A percentile compares a stretch with the other conserved stretches of the same genome.
Conservation (phyloP, 305 asterid genomes). For the Rubia tinctorum region DNA sequence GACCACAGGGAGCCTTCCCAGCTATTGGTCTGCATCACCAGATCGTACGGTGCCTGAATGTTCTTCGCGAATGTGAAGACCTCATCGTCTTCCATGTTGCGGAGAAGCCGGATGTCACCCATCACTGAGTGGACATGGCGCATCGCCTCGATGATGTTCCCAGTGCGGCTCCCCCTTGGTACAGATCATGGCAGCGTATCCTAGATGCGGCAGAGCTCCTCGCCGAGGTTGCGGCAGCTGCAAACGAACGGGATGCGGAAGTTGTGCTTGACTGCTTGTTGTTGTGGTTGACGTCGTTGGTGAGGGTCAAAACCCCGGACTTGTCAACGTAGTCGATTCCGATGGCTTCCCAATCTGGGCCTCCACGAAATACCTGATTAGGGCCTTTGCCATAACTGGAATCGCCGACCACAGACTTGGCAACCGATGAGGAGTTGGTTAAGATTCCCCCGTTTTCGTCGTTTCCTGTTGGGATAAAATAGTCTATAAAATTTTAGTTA, state of each 20-base stretch:
- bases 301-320: conserved; percentile 83
- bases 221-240: conserved; percentile 97
- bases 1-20: conserved; percentile 90
- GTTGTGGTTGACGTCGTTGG: conserved; percentile 87
- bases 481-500: too few species aligned
- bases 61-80: conserved; percentile 89
- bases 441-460: too few species aligned
- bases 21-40: conserved; percentile 96
- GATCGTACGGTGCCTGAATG: conserved; percentile 75
- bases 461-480: too few species aligned
- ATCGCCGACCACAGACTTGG: conserved; percentile 28
- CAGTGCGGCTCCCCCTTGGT: conserved; percentile 51
- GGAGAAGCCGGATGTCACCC: conserved; percentile 86
- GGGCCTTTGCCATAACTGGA: conserved; percentile 99
- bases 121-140: conserved; percentile 91
- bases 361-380: conserved; percentile 95
- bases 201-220: conserved; percentile 86
- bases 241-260: conserved; percentile 97
- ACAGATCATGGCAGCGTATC: conserved; percentile 99
- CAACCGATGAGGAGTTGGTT: too few species aligned
- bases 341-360: conserved; percentile 90
- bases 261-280: conserved; percentile 98
- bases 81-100: conserved; percentile 98
- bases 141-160: conserved; percentile 91
- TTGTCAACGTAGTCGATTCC: conserved; percentile 94